Conservation (phyloP, 768 basidiomycete species). For the Russula ochroleuca region DNA sequence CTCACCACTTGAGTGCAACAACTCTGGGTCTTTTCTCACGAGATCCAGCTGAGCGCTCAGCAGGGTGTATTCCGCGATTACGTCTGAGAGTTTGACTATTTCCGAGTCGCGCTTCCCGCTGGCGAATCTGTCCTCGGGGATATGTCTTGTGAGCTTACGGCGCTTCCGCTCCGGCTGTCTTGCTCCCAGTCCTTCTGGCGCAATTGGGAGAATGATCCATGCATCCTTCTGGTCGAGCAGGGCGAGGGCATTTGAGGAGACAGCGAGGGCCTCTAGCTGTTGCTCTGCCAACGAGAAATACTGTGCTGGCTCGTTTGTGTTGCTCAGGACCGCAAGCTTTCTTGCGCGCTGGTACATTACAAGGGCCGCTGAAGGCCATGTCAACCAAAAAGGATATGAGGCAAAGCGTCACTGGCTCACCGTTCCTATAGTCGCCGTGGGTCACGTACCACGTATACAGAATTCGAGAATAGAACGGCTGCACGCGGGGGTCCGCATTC, state of each 20-base stretch:
- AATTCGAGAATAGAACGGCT: conserved; percentile 84
- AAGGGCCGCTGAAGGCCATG: conserved; percentile 59
- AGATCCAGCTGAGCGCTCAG: conserved; percentile 76
- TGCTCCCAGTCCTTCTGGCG: conserved; percentile 35
- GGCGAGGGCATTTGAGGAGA: conserved; percentile 85
- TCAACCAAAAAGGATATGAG: background rate
- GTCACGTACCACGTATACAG: conserved; percentile 92
- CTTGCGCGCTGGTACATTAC: conserved; percentile 91
- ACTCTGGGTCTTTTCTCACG: conserved; percentile 57
- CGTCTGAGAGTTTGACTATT: conserved; percentile 73
- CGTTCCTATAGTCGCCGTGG: conserved; percentile 86
- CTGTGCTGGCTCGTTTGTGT: conserved; percentile 34
- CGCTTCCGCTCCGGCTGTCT: conserved; percentile 63
- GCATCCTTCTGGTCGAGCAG: conserved; percentile 76
- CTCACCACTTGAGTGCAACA: conserved; percentile 64
- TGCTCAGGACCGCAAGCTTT: conserved; percentile 53
- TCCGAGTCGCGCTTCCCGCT: conserved; percentile 64
- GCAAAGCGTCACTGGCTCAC: conserved; percentile 44
- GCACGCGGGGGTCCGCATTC: conserved; percentile 82
- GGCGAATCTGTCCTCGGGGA: conserved; percentile 71
- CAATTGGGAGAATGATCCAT: conserved; percentile 72
- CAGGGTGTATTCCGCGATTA: conserved; percentile 72
- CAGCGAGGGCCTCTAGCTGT: conserved; percentile 74
- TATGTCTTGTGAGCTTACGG: conserved; percentile 63
- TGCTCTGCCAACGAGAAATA: conserved; percentile 55